phyloP scores from a whole-genome alignment of 2,329 filamentous ascomycete species.

The Domatiomyces globalis region DNA sequence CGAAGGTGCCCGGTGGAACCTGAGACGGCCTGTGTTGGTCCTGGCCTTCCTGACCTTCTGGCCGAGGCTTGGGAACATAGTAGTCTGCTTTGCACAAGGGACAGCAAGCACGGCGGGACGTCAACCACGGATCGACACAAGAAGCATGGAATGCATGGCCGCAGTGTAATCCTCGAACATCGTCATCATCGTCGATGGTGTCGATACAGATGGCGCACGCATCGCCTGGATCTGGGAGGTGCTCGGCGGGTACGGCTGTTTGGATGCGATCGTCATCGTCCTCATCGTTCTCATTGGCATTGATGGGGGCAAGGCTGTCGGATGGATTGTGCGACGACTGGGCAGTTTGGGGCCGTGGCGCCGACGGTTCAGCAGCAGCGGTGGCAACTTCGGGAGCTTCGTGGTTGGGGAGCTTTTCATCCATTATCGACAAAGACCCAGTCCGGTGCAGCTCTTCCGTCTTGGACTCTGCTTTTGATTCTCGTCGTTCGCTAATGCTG shows the following conservation, averaged over 20 bases:
- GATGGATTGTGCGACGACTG: slow-evolving; percentile 15
- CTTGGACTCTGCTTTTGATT: slow-evolving; percentile 8
- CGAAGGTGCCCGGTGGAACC: slow-evolving; percentile 13
- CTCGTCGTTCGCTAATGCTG: slow-evolving; percentile 43
- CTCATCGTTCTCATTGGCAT: slow-evolving; percentile 52
- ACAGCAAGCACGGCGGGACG: slow-evolving; percentile 83
- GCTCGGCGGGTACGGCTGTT: slow-evolving; percentile 65
- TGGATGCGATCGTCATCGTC: slow-evolving; percentile 69
- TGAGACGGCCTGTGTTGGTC: slow-evolving; percentile 5
- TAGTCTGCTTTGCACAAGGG: slow-evolving; percentile 97
- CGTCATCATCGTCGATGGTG: slow-evolving; percentile 83
- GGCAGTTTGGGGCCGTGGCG: slow-evolving; percentile 10
- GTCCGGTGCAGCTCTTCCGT: slow-evolving; percentile 6
- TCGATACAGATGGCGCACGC: slow-evolving; percentile 96
- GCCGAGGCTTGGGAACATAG: slow-evolving; percentile 80
- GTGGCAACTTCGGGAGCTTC: slow-evolving; percentile 8
- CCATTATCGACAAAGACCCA: slow-evolving; percentile 4
- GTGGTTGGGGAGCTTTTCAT: slow-evolving; percentile 8
- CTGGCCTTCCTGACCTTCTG: slow-evolving; percentile 32
- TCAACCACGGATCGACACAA: slow-evolving; percentile 94
- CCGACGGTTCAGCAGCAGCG: slow-evolving; percentile 11
- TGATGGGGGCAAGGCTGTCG: slow-evolving; percentile 32
- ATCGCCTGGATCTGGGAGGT: slow-evolving; percentile 70
- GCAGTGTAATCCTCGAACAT: slow-evolving; percentile 83
- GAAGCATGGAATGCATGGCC: slow-evolving; percentile 97